Evolutionary conservation across 2,329 filamentous ascomycete genomes (phyloP).

Genomic region (Fusarium setosum): DNA sequence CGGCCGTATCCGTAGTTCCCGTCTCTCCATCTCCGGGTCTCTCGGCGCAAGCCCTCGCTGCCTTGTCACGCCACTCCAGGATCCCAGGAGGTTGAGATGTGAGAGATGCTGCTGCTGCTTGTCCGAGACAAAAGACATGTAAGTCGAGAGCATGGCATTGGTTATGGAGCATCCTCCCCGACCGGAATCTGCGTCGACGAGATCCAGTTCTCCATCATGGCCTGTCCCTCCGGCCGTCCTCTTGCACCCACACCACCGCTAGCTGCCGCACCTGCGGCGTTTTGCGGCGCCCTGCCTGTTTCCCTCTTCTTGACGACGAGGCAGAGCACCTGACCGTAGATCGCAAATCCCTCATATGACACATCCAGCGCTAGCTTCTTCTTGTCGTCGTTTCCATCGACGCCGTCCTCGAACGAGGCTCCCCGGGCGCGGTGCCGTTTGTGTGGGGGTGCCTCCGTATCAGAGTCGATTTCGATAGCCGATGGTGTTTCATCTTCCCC

Average conservation of each 20-base stretch:
- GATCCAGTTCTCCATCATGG: slow-evolving; percentile 88
- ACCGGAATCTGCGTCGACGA: slow-evolving; percentile 76
- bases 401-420: slow-evolving; percentile 40
- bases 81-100: slow-evolving; percentile 22
- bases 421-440: slow-evolving; percentile 56
- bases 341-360: slow-evolving; percentile 93
- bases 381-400: slow-evolving; percentile 73
- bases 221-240: slow-evolving; percentile 63
- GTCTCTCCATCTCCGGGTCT: slow-evolving; percentile 22
- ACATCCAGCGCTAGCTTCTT: slow-evolving; percentile 91
- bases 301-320: slow-evolving; percentile 86
- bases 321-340: slow-evolving; percentile 93
- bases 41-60: slow-evolving; percentile 20
- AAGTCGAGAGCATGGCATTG: neutral
- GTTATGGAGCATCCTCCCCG: slow-evolving; percentile 49
- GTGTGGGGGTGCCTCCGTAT: slow-evolving; percentile 54
- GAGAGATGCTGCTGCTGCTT: too few species aligned
- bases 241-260: slow-evolving; percentile 40
- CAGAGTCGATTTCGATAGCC: slow-evolving; percentile 53
- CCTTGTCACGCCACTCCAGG: slow-evolving; percentile 28
- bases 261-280: slow-evolving; percentile 43
- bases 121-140: slow-evolving; percentile 12
- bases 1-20: slow-evolving; percentile 39
- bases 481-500: slow-evolving; percentile 51
- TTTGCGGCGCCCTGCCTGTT: slow-evolving; percentile 57